Conservation (phyloP, 495 filamentous ascomycete species). For the Neohortaea acidophila region DNA sequence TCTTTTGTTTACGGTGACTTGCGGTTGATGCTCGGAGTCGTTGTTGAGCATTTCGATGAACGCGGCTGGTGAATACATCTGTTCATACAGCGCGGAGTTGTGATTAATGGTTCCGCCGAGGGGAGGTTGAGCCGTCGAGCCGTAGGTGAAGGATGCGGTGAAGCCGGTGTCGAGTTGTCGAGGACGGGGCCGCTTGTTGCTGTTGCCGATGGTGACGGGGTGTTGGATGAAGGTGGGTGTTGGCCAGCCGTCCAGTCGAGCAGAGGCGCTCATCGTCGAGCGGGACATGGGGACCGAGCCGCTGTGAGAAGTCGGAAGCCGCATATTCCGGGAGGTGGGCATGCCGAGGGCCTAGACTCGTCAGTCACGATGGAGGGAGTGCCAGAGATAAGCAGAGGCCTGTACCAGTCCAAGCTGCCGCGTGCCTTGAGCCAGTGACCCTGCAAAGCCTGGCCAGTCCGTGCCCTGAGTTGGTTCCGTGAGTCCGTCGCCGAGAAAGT, state of each 20-base stretch:
- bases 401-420: neutral
- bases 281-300: neutral
- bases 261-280: neutral
- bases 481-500: neutral
- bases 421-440: neutral
- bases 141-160: neutral
- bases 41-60: conserved; percentile 10
- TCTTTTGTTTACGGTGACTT: too few species aligned
- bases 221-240: neutral
- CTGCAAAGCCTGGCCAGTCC: too few species aligned
- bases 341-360: neutral
- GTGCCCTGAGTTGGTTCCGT: neutral
- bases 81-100: neutral
- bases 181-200: too few species aligned
- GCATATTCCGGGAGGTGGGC: neutral
- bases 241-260: neutral
- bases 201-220: conserved; percentile 2
- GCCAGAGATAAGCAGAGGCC: neutral
- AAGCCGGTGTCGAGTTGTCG: neutral
- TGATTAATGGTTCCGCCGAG: neutral
- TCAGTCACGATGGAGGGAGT: neutral
- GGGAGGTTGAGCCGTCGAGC: conserved; percentile 1
- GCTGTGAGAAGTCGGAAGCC: neutral
- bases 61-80: conserved; percentile 1
- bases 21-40: neutral